These are phyloP conservation scores for Blumeriella jaapii DNA, from an alignment of 2,329 filamentous ascomycete species.

Conservation along the genomic window DNA sequence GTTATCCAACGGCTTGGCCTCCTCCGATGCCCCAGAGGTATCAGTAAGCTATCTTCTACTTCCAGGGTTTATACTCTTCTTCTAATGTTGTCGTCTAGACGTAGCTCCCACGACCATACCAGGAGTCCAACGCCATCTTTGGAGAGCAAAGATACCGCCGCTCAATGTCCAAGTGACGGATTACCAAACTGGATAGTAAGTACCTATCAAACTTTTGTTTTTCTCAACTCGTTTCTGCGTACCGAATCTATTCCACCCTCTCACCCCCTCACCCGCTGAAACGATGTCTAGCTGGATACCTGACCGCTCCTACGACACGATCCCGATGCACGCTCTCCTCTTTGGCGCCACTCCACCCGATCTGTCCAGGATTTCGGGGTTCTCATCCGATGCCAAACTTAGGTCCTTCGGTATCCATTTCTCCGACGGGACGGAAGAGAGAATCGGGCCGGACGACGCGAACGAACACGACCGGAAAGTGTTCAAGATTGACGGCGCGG, in stretches of 20 bases:
- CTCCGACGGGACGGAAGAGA: conserved; percentile 1
- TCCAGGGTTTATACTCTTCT: not conserved
- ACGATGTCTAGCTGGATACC: conserved; percentile 5
- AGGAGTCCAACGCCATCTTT: conserved; percentile 7
- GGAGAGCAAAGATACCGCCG: conserved; percentile 7
- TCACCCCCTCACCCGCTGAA: not conserved
- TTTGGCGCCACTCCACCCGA: conserved; percentile 4
- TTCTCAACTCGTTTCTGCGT: not conserved
- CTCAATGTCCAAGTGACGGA: conserved; percentile 2
- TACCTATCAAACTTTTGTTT: not conserved
- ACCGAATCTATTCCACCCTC: not conserved
- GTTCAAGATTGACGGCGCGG: conserved; percentile 9
- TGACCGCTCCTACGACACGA: conserved; percentile 7
- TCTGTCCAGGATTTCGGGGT: conserved; percentile 4
- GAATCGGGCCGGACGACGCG: not conserved
- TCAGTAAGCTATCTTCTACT: not conserved
- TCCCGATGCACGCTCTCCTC: conserved; percentile 5
- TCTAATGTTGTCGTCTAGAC: not conserved
- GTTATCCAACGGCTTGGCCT: conserved; percentile 11
- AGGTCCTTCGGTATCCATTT: conserved; percentile 5
- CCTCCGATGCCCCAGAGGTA: conserved; percentile 7
- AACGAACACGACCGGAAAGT: conserved; percentile 1
- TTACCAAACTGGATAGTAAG: conserved; percentile 9
- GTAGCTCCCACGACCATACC: not conserved
- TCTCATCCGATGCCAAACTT: conserved; percentile 6